phyloP scores from a whole-genome alignment of 768 basidiomycete genomes.

The Mrakia blollopis region DNA sequence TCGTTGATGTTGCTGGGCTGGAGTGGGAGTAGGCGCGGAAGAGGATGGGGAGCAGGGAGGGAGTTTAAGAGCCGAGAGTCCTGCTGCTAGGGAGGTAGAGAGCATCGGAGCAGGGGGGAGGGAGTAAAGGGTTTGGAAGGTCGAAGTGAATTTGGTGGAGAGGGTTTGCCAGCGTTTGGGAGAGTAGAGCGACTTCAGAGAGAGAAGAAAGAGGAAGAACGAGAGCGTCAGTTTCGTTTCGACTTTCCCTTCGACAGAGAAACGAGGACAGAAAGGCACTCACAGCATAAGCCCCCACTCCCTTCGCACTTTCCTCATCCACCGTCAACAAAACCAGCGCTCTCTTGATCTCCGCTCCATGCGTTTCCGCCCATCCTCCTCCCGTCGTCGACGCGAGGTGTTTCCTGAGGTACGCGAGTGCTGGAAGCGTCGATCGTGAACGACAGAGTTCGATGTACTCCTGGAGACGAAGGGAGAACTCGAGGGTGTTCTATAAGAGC shows the following conservation, averaged over 20 bases:
- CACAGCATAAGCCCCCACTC: conserved; percentile 75
- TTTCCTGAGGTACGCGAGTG: conserved; percentile 78
- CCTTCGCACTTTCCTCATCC: conserved; percentile 50
- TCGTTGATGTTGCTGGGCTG: conserved; percentile 12
- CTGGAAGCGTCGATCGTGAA: conserved; percentile 59
- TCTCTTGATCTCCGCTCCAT: conserved; percentile 68
- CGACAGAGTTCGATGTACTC: conserved; percentile 92
- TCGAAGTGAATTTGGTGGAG: conserved; percentile 70
- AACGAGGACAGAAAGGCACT: conserved; percentile 18
- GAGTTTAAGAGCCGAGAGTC: conserved; percentile 81
- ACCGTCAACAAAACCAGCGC: conserved; percentile 74
- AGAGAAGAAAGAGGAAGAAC: not conserved
- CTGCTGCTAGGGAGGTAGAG: conserved; percentile 81
- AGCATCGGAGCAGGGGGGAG: conserved; percentile 83
- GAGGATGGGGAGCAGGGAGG: conserved; percentile 62
- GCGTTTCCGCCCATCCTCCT: conserved; percentile 62
- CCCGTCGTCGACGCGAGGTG: conserved; percentile 54
- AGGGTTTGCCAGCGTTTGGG: conserved; percentile 68
- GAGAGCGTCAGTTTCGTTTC: not conserved
- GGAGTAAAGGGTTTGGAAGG: conserved; percentile 80
- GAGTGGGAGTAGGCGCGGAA: not conserved
- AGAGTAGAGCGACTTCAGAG: conserved; percentile 86
- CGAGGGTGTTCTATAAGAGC: conserved; percentile 71
- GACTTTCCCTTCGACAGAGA: not conserved
- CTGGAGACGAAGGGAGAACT: conserved; percentile 92